Conservation (phyloP, 768 basidiomycete species). For the Trametopsis cervina region DNA sequence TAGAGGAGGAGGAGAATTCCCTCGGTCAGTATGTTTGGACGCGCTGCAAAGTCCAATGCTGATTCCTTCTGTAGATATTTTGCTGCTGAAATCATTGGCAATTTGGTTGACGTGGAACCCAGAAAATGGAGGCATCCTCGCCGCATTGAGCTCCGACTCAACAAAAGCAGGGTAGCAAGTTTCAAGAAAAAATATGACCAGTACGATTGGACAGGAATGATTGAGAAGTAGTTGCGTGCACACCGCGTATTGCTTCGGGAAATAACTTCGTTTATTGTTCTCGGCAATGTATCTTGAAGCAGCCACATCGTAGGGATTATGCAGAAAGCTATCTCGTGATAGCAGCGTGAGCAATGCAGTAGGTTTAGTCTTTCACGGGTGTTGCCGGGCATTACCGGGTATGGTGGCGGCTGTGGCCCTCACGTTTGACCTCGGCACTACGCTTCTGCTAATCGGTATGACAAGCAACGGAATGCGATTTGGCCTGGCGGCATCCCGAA, state of each 20-base stretch:
- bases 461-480: no score
- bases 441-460: no score
- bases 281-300: no score
- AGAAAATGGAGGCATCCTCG: constrained; percentile 79
- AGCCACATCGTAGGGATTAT: no score
- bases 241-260: no score
- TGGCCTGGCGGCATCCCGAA: no score
- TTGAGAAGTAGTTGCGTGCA: constrained; percentile 42
- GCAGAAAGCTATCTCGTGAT: no score
- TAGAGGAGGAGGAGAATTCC: constrained; percentile 89
- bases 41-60: not conserved
- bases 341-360: no score
- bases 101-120: constrained; percentile 81
- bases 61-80: constrained; percentile 62
- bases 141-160: constrained; percentile 60
- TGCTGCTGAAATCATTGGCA: constrained; percentile 91
- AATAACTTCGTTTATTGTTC: not conserved
- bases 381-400: no score
- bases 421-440: no score
- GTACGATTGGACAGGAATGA: constrained; percentile 78
- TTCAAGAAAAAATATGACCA: constrained; percentile 73
- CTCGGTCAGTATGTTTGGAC: constrained; percentile 45
- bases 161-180: constrained; percentile 59
- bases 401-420: no score
- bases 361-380: no score